Conservation (phyloP, 176 grass and related monocot genomes). For the Carex myosuroides region DNA sequence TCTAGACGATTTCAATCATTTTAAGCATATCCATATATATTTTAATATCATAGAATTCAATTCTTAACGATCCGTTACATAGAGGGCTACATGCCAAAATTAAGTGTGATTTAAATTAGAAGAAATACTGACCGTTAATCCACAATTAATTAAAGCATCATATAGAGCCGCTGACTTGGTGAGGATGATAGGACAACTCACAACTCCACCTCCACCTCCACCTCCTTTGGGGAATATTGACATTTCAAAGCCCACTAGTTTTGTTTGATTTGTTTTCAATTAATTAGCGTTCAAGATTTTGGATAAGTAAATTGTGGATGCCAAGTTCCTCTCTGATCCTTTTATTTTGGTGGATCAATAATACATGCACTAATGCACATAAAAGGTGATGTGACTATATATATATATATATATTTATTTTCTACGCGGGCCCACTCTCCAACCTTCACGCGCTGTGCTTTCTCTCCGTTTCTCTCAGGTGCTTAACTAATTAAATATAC, state of each 20-base stretch:
- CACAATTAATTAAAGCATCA: not conserved
- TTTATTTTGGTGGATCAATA: not conserved
- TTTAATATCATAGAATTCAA: too few species aligned
- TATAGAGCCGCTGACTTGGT: not conserved
- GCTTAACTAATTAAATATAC: not conserved
- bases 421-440: not conserved
- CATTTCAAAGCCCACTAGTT: not conserved
- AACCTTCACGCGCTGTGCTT: not conserved
- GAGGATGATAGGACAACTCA: not conserved
- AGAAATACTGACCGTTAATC: too few species aligned
- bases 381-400: slow-evolving; percentile 7
- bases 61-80: too few species aligned
- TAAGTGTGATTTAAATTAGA: too few species aligned
- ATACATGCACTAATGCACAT: slow-evolving; percentile 1
- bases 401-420: not conserved
- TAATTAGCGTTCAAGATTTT: not conserved
- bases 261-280: not conserved
- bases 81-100: too few species aligned
- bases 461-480: not conserved
- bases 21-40: too few species aligned
- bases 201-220: not conserved
- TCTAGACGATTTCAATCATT: too few species aligned
- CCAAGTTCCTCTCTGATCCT: not conserved
- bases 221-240: not conserved
- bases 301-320: not conserved